Base-by-base conservation (phyloP, 345 rosid genomes). In the Salix koriyanagi region DNA sequence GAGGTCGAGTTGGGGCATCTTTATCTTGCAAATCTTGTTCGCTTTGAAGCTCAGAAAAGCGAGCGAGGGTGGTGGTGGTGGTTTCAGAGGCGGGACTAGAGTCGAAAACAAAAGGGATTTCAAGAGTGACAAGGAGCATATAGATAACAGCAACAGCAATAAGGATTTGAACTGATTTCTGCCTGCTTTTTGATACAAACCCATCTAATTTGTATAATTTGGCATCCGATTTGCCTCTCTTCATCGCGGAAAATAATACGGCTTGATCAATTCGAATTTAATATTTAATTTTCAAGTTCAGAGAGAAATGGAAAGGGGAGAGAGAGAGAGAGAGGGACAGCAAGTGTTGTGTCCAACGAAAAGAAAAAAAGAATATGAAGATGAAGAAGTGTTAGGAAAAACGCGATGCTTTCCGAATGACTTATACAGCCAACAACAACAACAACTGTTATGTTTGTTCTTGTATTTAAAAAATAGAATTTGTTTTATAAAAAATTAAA, bases 51-150 rank as follows among this genome's bases (percentile, higher is more conserved):
- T 67, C 71, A 37, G 77, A 85, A 54, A 81, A 84, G 19, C 86
- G 89, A 39, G 90, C 58, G 4, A 87, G 64, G n/a, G 68, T 26
- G 41, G 36, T 34, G 26, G 73, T 48, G n/a, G 39, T n/a, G 58
- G 88, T 69, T 42, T 90, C 96, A 25, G 91, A 79, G 58, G 76
- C 73, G 44, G 88, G 74, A 67, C 87, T 87, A n/a, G 92, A 79
- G 37, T 77, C 82, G 84, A 90, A 91, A 2, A 93, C 91, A 66
- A 89, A 85, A 5, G 99, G 99, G 79, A 96, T 88, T 81, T 93
- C 97, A 7, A 93, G 75, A 23, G 94, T 85, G 65, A 91, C 93
- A 58, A 92, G 65, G 14, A 92, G 56, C 2, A 92, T 50, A 50
- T 93, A 96, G 52, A 92, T 76, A 61, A 88, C 39, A 25, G 90